Base-by-base conservation (phyloP, 345 rosid genomes). In the Anacardium occidentale region DNA sequence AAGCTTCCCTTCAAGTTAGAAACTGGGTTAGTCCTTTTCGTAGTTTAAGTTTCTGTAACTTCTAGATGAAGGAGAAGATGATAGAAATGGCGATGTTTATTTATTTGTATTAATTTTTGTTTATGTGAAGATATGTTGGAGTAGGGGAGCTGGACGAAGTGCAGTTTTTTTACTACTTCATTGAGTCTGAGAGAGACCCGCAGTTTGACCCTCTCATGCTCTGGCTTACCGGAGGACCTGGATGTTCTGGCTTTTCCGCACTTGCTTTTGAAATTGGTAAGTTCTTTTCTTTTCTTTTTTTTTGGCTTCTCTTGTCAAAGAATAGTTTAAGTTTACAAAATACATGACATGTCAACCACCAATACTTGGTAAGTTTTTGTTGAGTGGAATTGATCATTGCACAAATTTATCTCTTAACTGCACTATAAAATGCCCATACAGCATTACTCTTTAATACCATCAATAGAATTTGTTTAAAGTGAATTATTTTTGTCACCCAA, bases 141-240 rank as follows among this genome's bases (percentile, higher is more conserved):
- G 72, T 80, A 4, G 82, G 79, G 13, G 86, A 80, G 0, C 1
- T 25, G 25, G 78, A 79, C 10, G 83, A 83, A 5, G 79, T 83
- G 22, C 77, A 83, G 64, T 64, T 83, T 22, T 83, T 83, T 47
- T 83, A 83, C 70, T 79, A 77, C 81, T 83, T 77, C 74, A 44
- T 80, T 2, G 79, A 83, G 72, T 83, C 86, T 8, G 80, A 83
- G 71, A 69, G 83, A 53, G 73, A 73, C 65, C 81, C 86, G 1
- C 17, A n/a, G 22, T n/a, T 3, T 5, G 83, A 83, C 40, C 83
- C 86, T 8, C 76, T 80, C 52, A 34, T 83, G 77, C 72, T 83
- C n/a, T 83, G 86, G 86, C 70, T 79, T 47, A 75, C 83, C 3
- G 86, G 83, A 8, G 83, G 83, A 17, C 86, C 86, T 10, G 86